Percentiles rank a stretch among this genome's conserved stretches.
These are phyloP conservation scores for Rhizopus stolonifer DNA, from an alignment of 371 early-diverging fungal genomes.

Conservation along the genomic window DNA sequence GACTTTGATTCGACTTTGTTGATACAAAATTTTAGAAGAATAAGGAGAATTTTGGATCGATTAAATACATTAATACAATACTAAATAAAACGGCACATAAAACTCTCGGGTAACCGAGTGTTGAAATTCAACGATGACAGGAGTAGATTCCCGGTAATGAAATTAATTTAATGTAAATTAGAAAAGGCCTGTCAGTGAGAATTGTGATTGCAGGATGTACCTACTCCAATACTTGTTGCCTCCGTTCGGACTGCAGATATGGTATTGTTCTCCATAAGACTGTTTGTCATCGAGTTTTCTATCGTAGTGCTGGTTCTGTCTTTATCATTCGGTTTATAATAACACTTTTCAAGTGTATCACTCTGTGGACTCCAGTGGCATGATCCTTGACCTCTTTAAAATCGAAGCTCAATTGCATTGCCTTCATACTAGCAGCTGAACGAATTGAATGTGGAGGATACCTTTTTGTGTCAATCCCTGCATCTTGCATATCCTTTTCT, in stretches of 20 bases:
- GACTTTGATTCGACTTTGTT: conserved; percentile 16
- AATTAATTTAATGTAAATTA: no score
- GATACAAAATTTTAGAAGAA: conserved; percentile 16
- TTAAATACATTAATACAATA: conserved; percentile 14
- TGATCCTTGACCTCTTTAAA: conserved; percentile 5
- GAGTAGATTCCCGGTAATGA: no score
- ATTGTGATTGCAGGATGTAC: conserved; percentile 1
- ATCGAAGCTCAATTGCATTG: not conserved
- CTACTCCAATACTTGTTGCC: conserved; percentile 6
- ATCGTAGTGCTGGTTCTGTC: not conserved
- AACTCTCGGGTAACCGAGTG: conserved; percentile 16
- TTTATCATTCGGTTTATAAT: conserved; percentile 2
- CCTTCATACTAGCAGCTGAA: conserved; percentile 2
- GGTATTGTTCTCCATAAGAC: conserved; percentile 11
- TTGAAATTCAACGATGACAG: no score
- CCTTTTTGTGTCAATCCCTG: not conserved
- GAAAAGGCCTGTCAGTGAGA: no score
- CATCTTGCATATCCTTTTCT: not conserved
- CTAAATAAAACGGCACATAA: conserved; percentile 18
- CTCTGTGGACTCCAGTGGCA: conserved; percentile 1
- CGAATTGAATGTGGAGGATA: conserved; percentile 6
- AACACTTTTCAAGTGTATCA: conserved; percentile 7
- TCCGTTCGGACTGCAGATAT: conserved; percentile 9
- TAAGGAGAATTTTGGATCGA: conserved; percentile 12
- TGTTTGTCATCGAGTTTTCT: not conserved